phyloP scores from a whole-genome alignment of 306 rosid genomes.

The Vigna hirtella region DNA sequence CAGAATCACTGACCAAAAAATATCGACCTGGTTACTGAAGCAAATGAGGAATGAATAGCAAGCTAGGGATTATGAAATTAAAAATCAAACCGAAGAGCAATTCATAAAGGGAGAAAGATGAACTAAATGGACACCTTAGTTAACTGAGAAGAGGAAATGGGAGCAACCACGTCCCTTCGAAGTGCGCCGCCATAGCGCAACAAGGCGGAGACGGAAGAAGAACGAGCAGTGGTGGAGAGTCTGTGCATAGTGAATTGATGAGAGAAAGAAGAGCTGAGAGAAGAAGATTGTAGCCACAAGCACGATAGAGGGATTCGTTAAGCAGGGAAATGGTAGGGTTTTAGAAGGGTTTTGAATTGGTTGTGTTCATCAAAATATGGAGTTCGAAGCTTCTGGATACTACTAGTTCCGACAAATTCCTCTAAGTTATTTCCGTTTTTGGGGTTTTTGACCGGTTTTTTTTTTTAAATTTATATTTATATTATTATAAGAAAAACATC shows the following conservation, averaged over 20 bases:
- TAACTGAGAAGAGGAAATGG: constrained; percentile 50
- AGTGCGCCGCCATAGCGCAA: constrained; percentile 63
- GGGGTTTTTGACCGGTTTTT: no score
- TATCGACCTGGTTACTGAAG: background rate
- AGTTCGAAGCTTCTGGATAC: constrained; percentile 74
- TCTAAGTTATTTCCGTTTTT: no score
- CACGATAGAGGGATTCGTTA: background rate
- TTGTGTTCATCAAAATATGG: background rate
- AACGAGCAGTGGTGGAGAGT: constrained; percentile 61
- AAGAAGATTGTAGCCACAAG: background rate
- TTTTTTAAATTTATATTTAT: no score
- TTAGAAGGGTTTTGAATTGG: constrained; percentile 57
- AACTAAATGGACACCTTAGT: constrained; percentile 49
- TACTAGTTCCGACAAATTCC: background rate
- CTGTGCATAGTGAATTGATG: constrained; percentile 60
- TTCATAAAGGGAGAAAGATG: background rate
- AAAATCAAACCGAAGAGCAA: background rate
- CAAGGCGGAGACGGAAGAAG: constrained; percentile 34
- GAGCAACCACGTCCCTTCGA: constrained; percentile 48
- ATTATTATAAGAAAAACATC: no score
- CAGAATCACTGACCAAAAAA: background rate
- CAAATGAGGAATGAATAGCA: background rate
- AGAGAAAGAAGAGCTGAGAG: background rate
- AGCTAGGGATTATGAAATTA: background rate
- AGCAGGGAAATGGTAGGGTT: constrained; percentile 57